Evolutionary conservation across 2,329 filamentous ascomycete genomes (phyloP), one percentile per base, ranked within the genome.

Genomic region (Rutstroemia sp.): DNA sequence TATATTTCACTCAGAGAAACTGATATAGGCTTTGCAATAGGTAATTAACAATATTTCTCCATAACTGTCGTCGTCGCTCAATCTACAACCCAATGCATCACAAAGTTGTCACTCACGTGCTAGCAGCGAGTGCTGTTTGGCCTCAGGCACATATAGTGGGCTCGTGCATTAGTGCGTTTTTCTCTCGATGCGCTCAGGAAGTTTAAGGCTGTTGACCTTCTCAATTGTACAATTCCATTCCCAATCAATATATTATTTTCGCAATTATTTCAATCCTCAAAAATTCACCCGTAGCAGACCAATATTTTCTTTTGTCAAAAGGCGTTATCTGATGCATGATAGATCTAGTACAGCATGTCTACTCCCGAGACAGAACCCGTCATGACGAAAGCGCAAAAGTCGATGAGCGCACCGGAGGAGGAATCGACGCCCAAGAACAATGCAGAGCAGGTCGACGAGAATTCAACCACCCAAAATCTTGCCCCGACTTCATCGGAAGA

Each of bases 301-400:
- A 56, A 7, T 14, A 30, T 38, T 56, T 51, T 51, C 39, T 16
- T 56, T 51, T 56, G 53, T 56, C 38, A 34, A 56, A 56, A 45
- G 23, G 47, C 47, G 9, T 48, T 45, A 51, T 56, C 53, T 56
- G 38, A 56, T 56, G 53, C 30, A 56, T 56, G 38, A 37, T 56
- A 56, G 47, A 44, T 56, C 25, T 44, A 56, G 53, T 38, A 46
- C 53, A 56, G 51, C 42, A 56, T 56, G 53, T 56, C 53, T 49
- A 42, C 52, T n/a, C 38, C 53, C 41, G 53, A 56, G 42, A 41
- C 47, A 38, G 41, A 48, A 51, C 34, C 53, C 38, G 39, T 56
- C 50, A 48, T 42, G 30, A 51, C 53, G 39, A 34, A 56, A 16
- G 10, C 47, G 9, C 47, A 47, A 34, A 44, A 51, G 12, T 38